Evolutionary conservation across 2,329 filamentous ascomycete species (phyloP).

Genomic region (Phoma sp.): DNA sequence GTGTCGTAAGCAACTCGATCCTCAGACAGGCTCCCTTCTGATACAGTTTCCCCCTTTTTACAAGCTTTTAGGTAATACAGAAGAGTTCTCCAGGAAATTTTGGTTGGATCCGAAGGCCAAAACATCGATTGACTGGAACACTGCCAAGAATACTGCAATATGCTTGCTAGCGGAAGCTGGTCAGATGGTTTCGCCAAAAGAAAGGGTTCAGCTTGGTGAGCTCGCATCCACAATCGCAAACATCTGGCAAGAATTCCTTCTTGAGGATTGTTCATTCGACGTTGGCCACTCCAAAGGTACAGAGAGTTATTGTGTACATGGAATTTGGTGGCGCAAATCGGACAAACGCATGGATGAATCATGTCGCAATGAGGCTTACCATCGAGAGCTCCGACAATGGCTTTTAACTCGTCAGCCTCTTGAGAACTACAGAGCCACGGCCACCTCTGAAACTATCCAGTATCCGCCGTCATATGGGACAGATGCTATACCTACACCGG

Average conservation of each 20-base stretch:
- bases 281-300: neutral
- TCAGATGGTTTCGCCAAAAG: constrained; percentile 56
- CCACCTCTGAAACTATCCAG: neutral
- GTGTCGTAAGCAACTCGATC: constrained; percentile 54
- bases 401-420: constrained; percentile 36
- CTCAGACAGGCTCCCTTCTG: constrained; percentile 43
- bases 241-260: constrained; percentile 49
- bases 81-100: neutral
- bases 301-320: constrained; percentile 27
- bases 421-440: neutral
- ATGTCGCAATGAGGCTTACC: neutral
- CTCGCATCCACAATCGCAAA: constrained; percentile 49
- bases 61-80: constrained; percentile 20
- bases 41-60: constrained; percentile 36
- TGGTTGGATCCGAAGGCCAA: constrained; percentile 8
- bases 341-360: neutral
- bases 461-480: constrained; percentile 20
- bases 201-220: constrained; percentile 51
- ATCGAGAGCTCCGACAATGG: constrained; percentile 18
- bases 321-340: constrained; percentile 36
- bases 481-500: neutral
- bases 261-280: neutral
- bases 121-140: constrained; percentile 18
- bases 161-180: constrained; percentile 56
- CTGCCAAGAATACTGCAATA: constrained; percentile 45